Evolutionary conservation across 805 yeast genomes (phyloP).

Genomic region (Metschnikowia reukaufii): DNA sequence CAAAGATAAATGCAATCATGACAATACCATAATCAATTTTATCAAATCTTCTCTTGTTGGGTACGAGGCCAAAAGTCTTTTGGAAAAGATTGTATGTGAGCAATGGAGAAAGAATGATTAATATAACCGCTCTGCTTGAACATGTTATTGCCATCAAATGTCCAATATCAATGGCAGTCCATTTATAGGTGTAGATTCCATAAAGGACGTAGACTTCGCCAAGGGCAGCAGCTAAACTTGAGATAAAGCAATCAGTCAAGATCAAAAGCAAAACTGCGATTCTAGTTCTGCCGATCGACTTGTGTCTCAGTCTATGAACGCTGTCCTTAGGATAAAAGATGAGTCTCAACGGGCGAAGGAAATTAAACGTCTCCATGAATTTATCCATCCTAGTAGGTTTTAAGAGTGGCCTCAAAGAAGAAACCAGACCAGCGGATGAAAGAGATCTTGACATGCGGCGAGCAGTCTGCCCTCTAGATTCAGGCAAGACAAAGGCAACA

Average conservation of each 20-base stretch:
- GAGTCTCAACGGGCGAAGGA: conserved; percentile 50
- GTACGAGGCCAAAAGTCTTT: conserved; percentile 28
- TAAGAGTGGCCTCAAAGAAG: conserved; percentile 1
- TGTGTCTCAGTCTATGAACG: conserved; percentile 22
- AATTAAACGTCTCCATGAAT: conserved; percentile 18
- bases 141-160: conserved; percentile 54
- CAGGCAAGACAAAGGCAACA: conserved; percentile 47
- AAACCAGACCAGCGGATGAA: conserved; percentile 24
- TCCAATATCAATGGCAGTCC: conserved; percentile 58
- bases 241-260: conserved; percentile 41
- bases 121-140: conserved; percentile 45
- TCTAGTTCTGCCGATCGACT: conserved; percentile 23
- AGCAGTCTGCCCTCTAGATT: conserved; percentile 60
- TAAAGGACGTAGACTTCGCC: conserved; percentile 49
- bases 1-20: conserved; percentile 36
- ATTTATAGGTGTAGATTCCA: conserved; percentile 51
- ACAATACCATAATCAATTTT: conserved; percentile 45
- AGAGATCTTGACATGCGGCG: conserved; percentile 50
- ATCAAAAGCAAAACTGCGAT: conserved; percentile 50
- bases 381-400: neutral
- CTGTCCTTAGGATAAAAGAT: conserved; percentile 51
- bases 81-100: conserved; percentile 38
- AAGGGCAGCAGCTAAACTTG: conserved; percentile 40
- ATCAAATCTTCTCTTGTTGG: conserved; percentile 49
- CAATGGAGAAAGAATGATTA: conserved; percentile 55